Evolutionary conservation across 768 basidiomycete species (phyloP).

Genomic region (Clathrus columnatus): DNA sequence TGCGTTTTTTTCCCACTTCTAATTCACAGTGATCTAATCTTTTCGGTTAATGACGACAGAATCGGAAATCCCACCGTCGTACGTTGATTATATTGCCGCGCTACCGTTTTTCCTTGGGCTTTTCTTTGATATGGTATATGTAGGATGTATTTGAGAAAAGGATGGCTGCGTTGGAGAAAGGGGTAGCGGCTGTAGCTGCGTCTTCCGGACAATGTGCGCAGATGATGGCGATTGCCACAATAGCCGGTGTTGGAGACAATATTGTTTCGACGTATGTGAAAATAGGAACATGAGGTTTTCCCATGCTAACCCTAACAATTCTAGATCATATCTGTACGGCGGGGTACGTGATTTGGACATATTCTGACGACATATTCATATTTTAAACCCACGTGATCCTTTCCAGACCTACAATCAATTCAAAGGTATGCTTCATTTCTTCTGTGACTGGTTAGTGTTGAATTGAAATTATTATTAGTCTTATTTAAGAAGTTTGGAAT

Average conservation of each 20-base stretch:
- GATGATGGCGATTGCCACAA: conserved; percentile 55
- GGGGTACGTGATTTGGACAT: conserved; percentile 38
- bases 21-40: neutral
- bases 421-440: conserved; percentile 35
- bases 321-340: conserved; percentile 56
- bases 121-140: neutral
- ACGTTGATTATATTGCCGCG: conserved; percentile 17
- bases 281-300: neutral
- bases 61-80: conserved; percentile 63
- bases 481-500: conserved; percentile 65
- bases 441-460: neutral
- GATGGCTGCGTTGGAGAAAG: conserved; percentile 74
- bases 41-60: conserved; percentile 18
- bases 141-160: conserved; percentile 76
- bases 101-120: neutral
- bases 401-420: conserved; percentile 62
- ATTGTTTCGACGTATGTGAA: conserved; percentile 60
- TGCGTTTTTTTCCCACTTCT: neutral
- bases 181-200: conserved; percentile 61
- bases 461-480: conserved; percentile 32
- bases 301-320: conserved; percentile 1
- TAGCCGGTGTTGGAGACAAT: conserved; percentile 64
- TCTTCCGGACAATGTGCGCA: conserved; percentile 73
- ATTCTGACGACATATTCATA: neutral
- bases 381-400: neutral